These are phyloP conservation scores for Alternaria postmessia DNA, from an alignment of 2,329 filamentous ascomycete genomes.

Conservation along the genomic window DNA sequence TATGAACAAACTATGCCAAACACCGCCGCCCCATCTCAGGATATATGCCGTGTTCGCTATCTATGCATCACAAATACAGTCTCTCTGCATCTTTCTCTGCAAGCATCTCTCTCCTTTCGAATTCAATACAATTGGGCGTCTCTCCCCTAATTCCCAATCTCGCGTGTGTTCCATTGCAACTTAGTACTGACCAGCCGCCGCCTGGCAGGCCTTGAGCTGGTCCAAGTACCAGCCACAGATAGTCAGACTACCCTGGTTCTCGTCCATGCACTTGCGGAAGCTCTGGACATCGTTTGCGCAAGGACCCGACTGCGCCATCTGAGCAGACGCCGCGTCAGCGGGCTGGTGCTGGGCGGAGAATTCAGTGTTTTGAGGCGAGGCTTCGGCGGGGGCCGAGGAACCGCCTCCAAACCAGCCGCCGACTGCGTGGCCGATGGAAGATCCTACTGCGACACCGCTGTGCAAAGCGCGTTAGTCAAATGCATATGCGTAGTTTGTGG, in stretches of 20 bases:
- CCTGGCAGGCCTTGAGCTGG: slow-evolving; percentile 73
- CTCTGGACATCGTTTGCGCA: slow-evolving; percentile 81
- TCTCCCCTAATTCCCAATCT: neutral
- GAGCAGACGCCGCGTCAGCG: slow-evolving; percentile 51
- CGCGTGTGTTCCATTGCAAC: slow-evolving; percentile 6
- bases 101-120: too few species aligned
- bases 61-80: slow-evolving; percentile 6
- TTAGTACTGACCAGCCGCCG: slow-evolving; percentile 60
- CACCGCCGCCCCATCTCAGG: neutral
- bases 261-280: slow-evolving; percentile 97
- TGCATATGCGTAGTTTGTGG: neutral
- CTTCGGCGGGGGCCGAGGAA: slow-evolving; percentile 63
- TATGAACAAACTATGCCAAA: neutral
- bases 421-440: slow-evolving; percentile 93
- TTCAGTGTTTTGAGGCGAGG: slow-evolving; percentile 47
- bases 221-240: slow-evolving; percentile 99
- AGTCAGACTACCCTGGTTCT: slow-evolving; percentile 90
- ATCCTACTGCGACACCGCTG: slow-evolving; percentile 96
- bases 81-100: neutral
- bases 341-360: slow-evolving; percentile 35
- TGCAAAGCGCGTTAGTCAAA: slow-evolving; percentile 9
- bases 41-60: slow-evolving; percentile 2
- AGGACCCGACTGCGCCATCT: slow-evolving; percentile 44
- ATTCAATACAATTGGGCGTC: neutral
- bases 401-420: slow-evolving; percentile 86